These are phyloP conservation scores for Polyporus arcularius DNA, from an alignment of 768 basidiomycete genomes.

Conservation along the genomic window DNA sequence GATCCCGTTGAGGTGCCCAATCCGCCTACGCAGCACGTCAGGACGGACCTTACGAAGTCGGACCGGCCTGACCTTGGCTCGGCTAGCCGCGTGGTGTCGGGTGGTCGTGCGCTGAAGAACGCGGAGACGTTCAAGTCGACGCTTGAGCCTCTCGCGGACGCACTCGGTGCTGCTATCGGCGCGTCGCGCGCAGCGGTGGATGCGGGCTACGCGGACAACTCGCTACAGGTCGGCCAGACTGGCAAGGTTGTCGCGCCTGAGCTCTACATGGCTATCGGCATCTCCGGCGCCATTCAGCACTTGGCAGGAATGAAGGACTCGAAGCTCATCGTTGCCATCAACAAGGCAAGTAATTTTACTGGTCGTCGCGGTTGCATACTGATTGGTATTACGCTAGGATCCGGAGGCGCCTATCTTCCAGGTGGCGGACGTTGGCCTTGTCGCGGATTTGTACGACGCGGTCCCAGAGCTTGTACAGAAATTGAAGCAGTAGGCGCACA, in stretches of 20 bases:
- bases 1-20: slow-evolving; percentile 65
- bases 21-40: slow-evolving; percentile 61
- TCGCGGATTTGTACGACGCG: slow-evolving; percentile 89
- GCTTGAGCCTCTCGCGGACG: slow-evolving; percentile 91
- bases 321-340: slow-evolving; percentile 96
- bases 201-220: slow-evolving; percentile 97
- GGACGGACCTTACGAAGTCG: slow-evolving; percentile 81
- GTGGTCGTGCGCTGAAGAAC: slow-evolving; percentile 93
- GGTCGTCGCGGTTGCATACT: background rate
- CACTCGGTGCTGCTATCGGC: slow-evolving; percentile 91
- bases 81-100: slow-evolving; percentile 88
- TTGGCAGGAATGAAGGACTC: slow-evolving; percentile 99
- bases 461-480: slow-evolving; percentile 92
- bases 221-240: slow-evolving; percentile 98
- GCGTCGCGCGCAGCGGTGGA: slow-evolving; percentile 99
- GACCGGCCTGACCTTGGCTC: slow-evolving; percentile 91
- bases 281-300: slow-evolving; percentile 98
- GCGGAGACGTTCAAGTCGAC: slow-evolving; percentile 88
- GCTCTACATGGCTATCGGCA: slow-evolving; percentile 94
- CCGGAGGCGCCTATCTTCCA: slow-evolving; percentile 99
- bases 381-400: slow-evolving; percentile 51
- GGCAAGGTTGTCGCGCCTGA: slow-evolving; percentile 98
- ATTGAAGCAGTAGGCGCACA: slow-evolving; percentile 48
- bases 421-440: slow-evolving; percentile 93
- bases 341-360: slow-evolving; percentile 64